A percentile compares a stretch with the other conserved stretches of the same genome.
These are phyloP conservation scores for Kuraishia hungarica DNA, from an alignment of 805 yeast genomes.

Conservation along the genomic window DNA sequence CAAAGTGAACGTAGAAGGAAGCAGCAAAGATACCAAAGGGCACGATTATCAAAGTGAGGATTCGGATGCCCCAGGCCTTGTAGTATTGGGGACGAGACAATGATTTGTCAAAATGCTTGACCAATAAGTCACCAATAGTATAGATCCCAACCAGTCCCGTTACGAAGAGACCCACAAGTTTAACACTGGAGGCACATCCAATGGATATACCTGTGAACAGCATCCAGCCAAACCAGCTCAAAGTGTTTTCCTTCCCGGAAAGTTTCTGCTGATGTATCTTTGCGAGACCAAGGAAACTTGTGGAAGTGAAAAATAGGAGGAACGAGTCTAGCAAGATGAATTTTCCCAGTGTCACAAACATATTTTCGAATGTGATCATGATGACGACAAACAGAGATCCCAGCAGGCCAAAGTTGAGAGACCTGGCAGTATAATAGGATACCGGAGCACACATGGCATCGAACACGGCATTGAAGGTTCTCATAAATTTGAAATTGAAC, in stretches of 20 bases:
- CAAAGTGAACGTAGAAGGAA: conserved; percentile 77
- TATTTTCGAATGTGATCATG: conserved; percentile 58
- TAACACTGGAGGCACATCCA: conserved; percentile 79
- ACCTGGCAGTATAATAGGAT: conserved; percentile 62
- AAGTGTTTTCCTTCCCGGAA: conserved; percentile 26
- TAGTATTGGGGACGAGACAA: conserved; percentile 26
- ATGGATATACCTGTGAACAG: conserved; percentile 54
- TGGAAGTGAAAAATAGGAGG: conserved; percentile 66
- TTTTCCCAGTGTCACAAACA: conserved; percentile 63
- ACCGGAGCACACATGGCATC: conserved; percentile 61
- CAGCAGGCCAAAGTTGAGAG: conserved; percentile 39
- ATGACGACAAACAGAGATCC: conserved; percentile 54
- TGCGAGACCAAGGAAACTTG: conserved; percentile 55
- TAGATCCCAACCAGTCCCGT: conserved; percentile 55
- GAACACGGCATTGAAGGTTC: conserved; percentile 63
- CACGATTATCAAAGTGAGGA: conserved; percentile 54
- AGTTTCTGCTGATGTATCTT: conserved; percentile 41
- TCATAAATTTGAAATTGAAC: conserved; percentile 54
- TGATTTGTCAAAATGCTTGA: conserved; percentile 30
- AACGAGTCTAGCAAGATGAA: conserved; percentile 73
- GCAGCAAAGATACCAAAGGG: conserved; percentile 65
- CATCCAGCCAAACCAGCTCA: conserved; percentile 46
- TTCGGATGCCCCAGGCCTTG: conserved; percentile 67
- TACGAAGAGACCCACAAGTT: conserved; percentile 77
- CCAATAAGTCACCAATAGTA: conserved; percentile 42